phyloP scores from a whole-genome alignment of 768 basidiomycete genomes.

The Hemileccinum rubropunctum region DNA sequence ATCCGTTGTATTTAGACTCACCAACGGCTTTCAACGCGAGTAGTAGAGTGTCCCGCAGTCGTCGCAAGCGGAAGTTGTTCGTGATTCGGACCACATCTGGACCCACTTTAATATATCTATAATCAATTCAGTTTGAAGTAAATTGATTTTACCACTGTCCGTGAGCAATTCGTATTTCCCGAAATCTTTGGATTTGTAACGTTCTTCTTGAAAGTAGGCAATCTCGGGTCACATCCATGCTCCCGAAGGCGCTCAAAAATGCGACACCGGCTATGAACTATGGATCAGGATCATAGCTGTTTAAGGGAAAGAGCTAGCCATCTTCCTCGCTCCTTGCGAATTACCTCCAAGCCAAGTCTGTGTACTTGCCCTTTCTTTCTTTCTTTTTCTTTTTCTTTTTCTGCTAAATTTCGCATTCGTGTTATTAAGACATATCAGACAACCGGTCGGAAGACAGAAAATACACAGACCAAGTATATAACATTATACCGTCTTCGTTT shows the following conservation, averaged over 20 bases:
- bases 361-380: no score
- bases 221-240: conserved; percentile 8
- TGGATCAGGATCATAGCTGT: not conserved
- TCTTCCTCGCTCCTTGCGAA: no score
- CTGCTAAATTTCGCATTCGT: no score
- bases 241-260: conserved; percentile 7
- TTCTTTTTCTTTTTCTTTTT: no score
- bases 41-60: not conserved
- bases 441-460: no score
- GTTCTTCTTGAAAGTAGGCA: not conserved
- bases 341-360: no score
- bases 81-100: conserved; percentile 7
- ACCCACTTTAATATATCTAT: conserved; percentile 4
- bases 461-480: no score
- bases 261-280: not conserved
- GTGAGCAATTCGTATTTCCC: conserved; percentile 1
- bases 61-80: not conserved
- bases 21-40: not conserved
- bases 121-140: not conserved
- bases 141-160: conserved; percentile 2
- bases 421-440: no score
- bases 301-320: not conserved
- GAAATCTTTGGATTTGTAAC: not conserved
- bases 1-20: not conserved
- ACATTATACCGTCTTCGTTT: no score